Base-by-base conservation (phyloP, 2,329 filamentous ascomycete species). In the Fusarium gaditjirri region DNA sequence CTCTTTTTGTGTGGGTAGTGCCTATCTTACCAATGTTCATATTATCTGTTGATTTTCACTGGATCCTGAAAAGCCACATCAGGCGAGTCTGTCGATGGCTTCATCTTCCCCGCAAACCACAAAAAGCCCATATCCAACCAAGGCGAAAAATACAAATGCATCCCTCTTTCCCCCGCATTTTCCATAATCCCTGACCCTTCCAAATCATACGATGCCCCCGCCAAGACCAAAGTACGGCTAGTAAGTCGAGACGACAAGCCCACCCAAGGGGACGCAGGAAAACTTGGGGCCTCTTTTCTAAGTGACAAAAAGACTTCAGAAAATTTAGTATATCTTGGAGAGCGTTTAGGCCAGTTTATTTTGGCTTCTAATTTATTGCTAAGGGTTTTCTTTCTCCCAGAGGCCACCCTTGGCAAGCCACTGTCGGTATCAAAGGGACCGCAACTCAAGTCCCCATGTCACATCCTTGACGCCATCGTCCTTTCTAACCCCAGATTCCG, bases 101-200 rank as follows among this genome's bases (percentile, higher is more conserved):
- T 70, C 65, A 65, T 27, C 33, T 53, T 50, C 44, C 54, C 50
- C 58, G 42, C 52, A 53, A 43, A 44, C 38, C 5, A 42, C 25
- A 11, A 23, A 23, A 56, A 43, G 53, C 35, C 23, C 29, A 43
- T 43, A 55, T 46, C 10, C 38, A 36, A 47, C 29, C 13, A 39
- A 50, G 5, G 38, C 41, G 35, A 13, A 25, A 29, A 58, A 23
- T 11, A 12, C 13, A 13, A 13, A 16, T 25, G 16, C 0, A 46
- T 35, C 23, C 6, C 19, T 23, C 11, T 27, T n/a, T 13, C 55
- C 52, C 65, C 65, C 54, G 23, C 59, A n/a, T 53, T 63, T 29
- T 8, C 12, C 31, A 47, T 11, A 13, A 38, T 39, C 54, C 49
- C 21, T 29, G 47, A 50, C 21, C 38, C 23, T 29, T 43, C 31